A percentile compares a stretch with the other conserved stretches of the same genome.
Conservation (phyloP, 2,329 filamentous ascomycete species). For the Aotearoamyces nothofagi region DNA sequence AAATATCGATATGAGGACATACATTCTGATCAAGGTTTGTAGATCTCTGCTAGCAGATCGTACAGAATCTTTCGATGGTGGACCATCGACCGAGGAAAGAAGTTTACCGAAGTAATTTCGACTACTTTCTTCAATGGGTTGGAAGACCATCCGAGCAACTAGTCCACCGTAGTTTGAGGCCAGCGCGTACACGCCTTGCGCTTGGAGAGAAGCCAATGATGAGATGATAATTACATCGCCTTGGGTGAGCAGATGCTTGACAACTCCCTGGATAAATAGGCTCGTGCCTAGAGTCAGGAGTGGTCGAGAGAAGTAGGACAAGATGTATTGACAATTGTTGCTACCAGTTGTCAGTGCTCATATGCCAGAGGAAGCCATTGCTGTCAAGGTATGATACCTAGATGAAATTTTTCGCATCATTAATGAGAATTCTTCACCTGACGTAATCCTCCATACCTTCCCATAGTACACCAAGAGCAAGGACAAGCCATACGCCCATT, state of each 20-base stretch:
- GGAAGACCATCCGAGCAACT: conserved; percentile 76
- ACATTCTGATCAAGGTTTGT: conserved; percentile 51
- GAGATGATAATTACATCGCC: conserved; percentile 85
- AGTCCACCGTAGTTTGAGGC: conserved; percentile 92
- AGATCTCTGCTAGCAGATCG: conserved; percentile 36
- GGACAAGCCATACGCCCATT: conserved; percentile 57
- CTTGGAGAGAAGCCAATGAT: conserved; percentile 56
- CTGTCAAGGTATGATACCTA: conserved; percentile 12
- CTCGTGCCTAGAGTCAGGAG: conserved; percentile 63
- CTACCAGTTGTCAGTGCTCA: not conserved
- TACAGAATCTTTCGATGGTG: conserved; percentile 17
- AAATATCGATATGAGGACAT: conserved; percentile 57
- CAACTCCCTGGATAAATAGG: conserved; percentile 71
- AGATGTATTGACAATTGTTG: conserved; percentile 8
- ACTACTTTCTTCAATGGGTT: conserved; percentile 88
- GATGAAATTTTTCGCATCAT: conserved; percentile 29
- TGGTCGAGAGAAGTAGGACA: conserved; percentile 43
- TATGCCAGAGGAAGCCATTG: conserved; percentile 6
- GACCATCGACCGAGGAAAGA: conserved; percentile 28
- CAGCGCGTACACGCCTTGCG: conserved; percentile 84
- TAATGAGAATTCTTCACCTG: conserved; percentile 51
- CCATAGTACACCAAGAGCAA: conserved; percentile 57
- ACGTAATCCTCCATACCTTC: conserved; percentile 41
- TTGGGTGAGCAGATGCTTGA: conserved; percentile 90
- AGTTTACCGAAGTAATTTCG: conserved; percentile 80